Evolutionary conservation across 2,329 filamentous ascomycete species (phyloP).

Genomic region (Aspergillus alliaceus): DNA sequence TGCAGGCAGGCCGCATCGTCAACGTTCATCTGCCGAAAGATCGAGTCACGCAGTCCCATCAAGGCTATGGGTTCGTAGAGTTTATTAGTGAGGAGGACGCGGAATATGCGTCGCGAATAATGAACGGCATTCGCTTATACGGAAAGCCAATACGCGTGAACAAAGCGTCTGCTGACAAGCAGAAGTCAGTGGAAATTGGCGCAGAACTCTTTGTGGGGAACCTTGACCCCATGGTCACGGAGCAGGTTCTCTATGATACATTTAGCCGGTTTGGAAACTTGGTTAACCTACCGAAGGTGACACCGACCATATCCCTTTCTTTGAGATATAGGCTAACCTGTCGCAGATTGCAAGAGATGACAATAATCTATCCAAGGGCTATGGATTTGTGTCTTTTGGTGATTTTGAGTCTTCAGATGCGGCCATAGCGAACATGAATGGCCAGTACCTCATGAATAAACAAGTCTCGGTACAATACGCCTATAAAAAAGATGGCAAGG

Average conservation of each 20-base stretch:
- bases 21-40: constrained; percentile 99
- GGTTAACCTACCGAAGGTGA: constrained; percentile 79
- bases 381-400: constrained; percentile 91
- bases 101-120: constrained; percentile 92
- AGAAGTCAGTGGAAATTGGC: constrained; percentile 88
- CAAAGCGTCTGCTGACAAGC: constrained; percentile 90
- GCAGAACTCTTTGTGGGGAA: constrained; percentile 97
- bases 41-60: constrained; percentile 92
- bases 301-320: constrained; percentile 2
- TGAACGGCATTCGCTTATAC: constrained; percentile 92
- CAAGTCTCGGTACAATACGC: constrained; percentile 96
- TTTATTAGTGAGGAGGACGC: constrained; percentile 94
- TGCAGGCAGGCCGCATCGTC: constrained; percentile 94
- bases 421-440: constrained; percentile 88
- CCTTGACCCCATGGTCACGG: constrained; percentile 89
- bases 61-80: constrained; percentile 98
- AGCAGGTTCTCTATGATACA: constrained; percentile 93
- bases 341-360: constrained; percentile 75
- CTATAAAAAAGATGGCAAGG: constrained; percentile 99
- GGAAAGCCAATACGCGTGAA: constrained; percentile 96
- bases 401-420: constrained; percentile 93
- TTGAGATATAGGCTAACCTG: constrained; percentile 24
- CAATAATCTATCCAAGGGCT: constrained; percentile 84
- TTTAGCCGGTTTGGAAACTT: constrained; percentile 90
- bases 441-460: constrained; percentile 95